phyloP scores from a whole-genome alignment of 179 eudicot species.

The Heliamphora pulchella region DNA sequence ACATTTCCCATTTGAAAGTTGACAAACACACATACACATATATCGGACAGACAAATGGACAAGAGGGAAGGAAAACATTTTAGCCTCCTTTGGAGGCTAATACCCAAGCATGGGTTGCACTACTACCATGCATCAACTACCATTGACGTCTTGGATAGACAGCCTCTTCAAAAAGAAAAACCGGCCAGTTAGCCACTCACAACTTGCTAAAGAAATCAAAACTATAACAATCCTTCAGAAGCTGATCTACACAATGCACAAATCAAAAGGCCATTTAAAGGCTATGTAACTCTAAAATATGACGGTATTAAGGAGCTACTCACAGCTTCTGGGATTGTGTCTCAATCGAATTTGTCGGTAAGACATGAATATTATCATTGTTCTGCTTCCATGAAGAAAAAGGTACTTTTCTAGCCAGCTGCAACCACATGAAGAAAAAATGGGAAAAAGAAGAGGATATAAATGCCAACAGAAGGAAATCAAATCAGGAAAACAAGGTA shows the following conservation, averaged over 20 bases:
- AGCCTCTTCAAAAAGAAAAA: too few relatives aligned
- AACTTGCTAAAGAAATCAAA: too few relatives aligned
- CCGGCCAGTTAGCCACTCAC: too few relatives aligned
- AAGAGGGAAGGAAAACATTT: too few relatives aligned
- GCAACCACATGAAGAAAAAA: conserved; percentile 32
- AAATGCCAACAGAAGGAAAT: not conserved
- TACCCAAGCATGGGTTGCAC: too few relatives aligned
- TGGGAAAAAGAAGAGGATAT: not conserved
- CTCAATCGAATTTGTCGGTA: conserved; percentile 39
- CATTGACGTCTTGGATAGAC: too few relatives aligned
- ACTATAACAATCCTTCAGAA: not conserved
- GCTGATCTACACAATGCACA: not conserved
- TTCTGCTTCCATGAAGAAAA: conserved; percentile 48
- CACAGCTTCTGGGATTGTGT: conserved; percentile 68
- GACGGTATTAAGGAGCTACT: conserved; percentile 28
- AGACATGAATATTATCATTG: conserved; percentile 31
- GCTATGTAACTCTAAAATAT: not conserved
- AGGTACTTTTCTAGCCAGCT: conserved; percentile 26
- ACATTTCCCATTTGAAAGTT: too few relatives aligned
- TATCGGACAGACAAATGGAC: too few relatives aligned
- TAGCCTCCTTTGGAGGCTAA: too few relatives aligned
- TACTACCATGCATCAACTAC: too few relatives aligned
- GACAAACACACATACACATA: too few relatives aligned
- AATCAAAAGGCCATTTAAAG: conserved; percentile 5
- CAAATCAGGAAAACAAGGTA: not conserved